Percentiles rank a stretch among this genome's conserved stretches.
phyloP scores from a whole-genome alignment of 139 green algal genomes.

The Tetratostichococcus sp. region DNA sequence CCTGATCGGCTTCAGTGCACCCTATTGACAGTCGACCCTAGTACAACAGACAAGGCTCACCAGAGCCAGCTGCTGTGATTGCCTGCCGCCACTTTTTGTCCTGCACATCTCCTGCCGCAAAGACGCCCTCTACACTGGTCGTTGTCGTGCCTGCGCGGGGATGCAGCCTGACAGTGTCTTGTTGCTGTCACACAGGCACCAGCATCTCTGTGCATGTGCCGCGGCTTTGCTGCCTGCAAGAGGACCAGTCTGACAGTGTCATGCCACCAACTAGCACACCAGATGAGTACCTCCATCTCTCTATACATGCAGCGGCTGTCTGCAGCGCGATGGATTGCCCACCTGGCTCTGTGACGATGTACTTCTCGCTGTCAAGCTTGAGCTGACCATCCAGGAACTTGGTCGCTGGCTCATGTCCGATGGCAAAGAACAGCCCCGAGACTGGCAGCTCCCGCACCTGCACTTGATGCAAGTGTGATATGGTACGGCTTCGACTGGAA shows the following conservation, averaged over 20 bases:
- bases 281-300: too few relatives aligned
- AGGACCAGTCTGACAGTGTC: too few relatives aligned
- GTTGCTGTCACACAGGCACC: too few relatives aligned
- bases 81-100: conserved; percentile 90
- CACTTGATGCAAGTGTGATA: background rate
- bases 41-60: background rate
- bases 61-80: conserved; percentile 87
- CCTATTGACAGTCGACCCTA: too few relatives aligned
- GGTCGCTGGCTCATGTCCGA: conserved; percentile 83
- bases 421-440: conserved; percentile 87
- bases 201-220: too few relatives aligned
- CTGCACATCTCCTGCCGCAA: conserved; percentile 89
- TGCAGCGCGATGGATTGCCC: too few relatives aligned
- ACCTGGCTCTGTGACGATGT: background rate
- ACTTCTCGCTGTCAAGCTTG: background rate
- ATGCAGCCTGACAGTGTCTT: conserved; percentile 41
- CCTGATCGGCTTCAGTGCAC: too few relatives aligned
- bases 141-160: conserved; percentile 9
- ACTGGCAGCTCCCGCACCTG: conserved; percentile 27
- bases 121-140: conserved; percentile 78
- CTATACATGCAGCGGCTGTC: too few relatives aligned
- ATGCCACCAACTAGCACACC: too few relatives aligned
- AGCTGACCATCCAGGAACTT: conserved; percentile 72
- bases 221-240: too few relatives aligned
- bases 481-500: too few relatives aligned